These are phyloP conservation scores for Dactylorhiza incarnata DNA, from an alignment of 106 monocot genomes.

Conservation along the genomic window DNA sequence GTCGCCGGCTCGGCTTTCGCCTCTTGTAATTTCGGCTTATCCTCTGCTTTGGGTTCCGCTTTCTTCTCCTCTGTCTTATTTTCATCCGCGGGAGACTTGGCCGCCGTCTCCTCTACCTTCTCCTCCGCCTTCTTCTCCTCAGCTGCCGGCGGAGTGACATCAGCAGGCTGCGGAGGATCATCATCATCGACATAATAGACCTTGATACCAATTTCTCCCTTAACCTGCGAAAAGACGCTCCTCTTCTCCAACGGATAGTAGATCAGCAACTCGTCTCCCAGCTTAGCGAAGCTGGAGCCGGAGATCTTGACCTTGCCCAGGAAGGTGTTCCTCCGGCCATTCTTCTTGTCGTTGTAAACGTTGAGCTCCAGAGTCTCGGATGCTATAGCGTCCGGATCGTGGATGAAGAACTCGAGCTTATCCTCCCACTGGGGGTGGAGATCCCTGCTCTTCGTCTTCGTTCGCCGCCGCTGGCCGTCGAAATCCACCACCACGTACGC, in stretches of 20 bases:
- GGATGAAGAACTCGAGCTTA: slow-evolving; percentile 77
- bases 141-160: not conserved
- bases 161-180: not conserved
- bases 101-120: too few relatives aligned
- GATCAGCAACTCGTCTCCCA: slow-evolving; percentile 47
- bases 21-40: slow-evolving; percentile 11
- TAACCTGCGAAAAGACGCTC: slow-evolving; percentile 90
- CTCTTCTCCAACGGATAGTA: slow-evolving; percentile 93
- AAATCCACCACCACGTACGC: slow-evolving; percentile 85
- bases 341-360: slow-evolving; percentile 90
- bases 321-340: slow-evolving; percentile 39
- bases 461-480: slow-evolving; percentile 82
- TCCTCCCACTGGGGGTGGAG: slow-evolving; percentile 92
- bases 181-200: slow-evolving; percentile 56
- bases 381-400: slow-evolving; percentile 57
- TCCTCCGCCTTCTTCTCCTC: slow-evolving; percentile 4
- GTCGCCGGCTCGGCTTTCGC: not conserved
- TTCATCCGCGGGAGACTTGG: too few relatives aligned
- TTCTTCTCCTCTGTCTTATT: slow-evolving; percentile 15
- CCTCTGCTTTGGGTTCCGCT: slow-evolving; percentile 6
- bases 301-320: slow-evolving; percentile 81
- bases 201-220: slow-evolving; percentile 84
- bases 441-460: slow-evolving; percentile 64
- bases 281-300: slow-evolving; percentile 44
- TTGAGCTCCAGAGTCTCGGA: slow-evolving; percentile 66